Conservation (phyloP, 75 land plant species). For the Pinus albicaulis region DNA sequence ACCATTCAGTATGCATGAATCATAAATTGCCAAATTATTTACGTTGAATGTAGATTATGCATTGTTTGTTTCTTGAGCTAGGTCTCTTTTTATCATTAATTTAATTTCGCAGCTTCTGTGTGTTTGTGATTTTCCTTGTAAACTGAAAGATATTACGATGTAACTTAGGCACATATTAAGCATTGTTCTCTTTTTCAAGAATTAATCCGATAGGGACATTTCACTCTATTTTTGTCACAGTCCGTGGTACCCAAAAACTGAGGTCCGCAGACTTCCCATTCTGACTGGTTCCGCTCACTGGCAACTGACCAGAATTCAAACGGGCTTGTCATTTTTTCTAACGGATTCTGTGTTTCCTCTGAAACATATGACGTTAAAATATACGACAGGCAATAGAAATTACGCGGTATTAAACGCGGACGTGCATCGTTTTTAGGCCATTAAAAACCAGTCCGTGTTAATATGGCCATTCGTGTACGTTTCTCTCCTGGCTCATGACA, state of each 20-base stretch:
- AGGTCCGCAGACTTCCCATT: background rate
- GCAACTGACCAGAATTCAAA: background rate
- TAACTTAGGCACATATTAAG: background rate
- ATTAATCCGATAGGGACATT: too few relatives aligned
- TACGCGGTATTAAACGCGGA: background rate
- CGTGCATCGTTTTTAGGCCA: background rate
- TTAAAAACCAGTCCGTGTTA: background rate
- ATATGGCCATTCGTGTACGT: conserved; percentile 1
- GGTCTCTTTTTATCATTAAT: background rate
- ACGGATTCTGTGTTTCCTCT: background rate
- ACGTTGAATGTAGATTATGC: background rate
- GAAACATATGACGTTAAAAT: background rate
- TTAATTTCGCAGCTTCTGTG: too few relatives aligned
- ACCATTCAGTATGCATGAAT: background rate
- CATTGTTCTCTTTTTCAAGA: too few relatives aligned
- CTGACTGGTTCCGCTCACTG: background rate
- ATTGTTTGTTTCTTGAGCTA: too few relatives aligned
- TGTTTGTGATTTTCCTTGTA: background rate
- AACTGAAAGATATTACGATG: background rate
- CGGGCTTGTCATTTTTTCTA: background rate
- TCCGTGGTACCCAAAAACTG: background rate
- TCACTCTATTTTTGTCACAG: background rate
- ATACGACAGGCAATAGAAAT: background rate
- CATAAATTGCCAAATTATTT: background rate
- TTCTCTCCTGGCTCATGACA: background rate